Base-by-base conservation (phyloP, 2,329 filamentous ascomycete genomes). In the Thelonectria olida region DNA sequence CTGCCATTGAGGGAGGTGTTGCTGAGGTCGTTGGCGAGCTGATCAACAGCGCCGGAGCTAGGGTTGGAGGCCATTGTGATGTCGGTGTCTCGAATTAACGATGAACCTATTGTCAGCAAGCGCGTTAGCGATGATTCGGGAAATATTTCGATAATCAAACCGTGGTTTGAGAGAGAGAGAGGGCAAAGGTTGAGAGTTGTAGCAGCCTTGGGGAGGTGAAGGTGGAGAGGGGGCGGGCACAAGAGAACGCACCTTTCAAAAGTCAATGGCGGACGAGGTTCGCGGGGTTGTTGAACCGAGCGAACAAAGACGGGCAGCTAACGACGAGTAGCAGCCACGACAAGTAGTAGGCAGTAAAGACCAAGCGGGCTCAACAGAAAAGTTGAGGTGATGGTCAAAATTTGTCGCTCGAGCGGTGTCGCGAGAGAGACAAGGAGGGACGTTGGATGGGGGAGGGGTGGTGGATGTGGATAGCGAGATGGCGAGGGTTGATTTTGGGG, bases 21-120 rank as follows among this genome's bases (percentile, higher is more conserved):
- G 80, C 85, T 83, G 74, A 91, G 90, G 77, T 96, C 92, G 81
- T 88, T 84, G 82, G 89, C 87, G 80, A 93, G 91, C 90, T 93
- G 91, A 74, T 92, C 90, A 84, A 90, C 87, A 88, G 86, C 86
- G 80, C 81, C 81, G 74, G 82, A 76, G 71, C 83, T 76, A 78
- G 83, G 79, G 80, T 85, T 79, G 76, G 84, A 82, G 81, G 87
- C 84, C 87, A 91, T 90, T 80, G 81, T 85, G 64, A 68, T 61
- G 62, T 65, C 60, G 64, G 54, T 42, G 53, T 62, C 49, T 64
- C 28, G 64, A 51, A 49, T 58, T 58, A 64, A 54, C 49, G 57
- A 64, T 58, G 23, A 61, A 69, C 63, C 69, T 72, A 23, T 27
- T 55, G 58, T 25, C 44, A 49, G 53, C 20, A 45, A 20, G 27